Base-by-base conservation (phyloP, 345 rosid species). In the Dipteronia sinensis region DNA sequence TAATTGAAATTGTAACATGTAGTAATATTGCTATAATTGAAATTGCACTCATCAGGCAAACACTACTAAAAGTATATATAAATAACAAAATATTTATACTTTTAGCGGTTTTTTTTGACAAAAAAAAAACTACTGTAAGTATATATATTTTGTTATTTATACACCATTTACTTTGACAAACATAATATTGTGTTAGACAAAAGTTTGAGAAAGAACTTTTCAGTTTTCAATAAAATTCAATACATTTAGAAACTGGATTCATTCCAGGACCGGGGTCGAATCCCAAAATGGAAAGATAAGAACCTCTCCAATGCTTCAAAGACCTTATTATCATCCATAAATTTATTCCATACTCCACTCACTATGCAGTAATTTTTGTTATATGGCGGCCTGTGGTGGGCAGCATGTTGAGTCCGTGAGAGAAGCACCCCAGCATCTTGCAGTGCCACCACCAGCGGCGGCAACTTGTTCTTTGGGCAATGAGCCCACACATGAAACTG, bases 401-500 rank as follows among this genome's bases (percentile, higher is more conserved):
- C 90, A 0, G 73, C 88, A 7, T 95, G 99, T 46, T 93, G 91
- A 3, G 75, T 22, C 77, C 94, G 81, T 0, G 99, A 93, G 80
- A 95, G 90, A 0, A 93, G 90, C 75, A 92, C 75, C 6, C 96
- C 96, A 0, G 78, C 83, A 56, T 90, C 97, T 76, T 95, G 99
- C 85, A 93, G 55, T 0, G 87, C 84, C 79, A 88, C 93, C 67
- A 91, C 96, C 1, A 75, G 19, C 9, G 87, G 86, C 0, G 98
- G 97, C 58, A 95, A 80, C 88, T 86, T 91, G 87, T 96, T 90
- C 88, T 89, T 95, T n/a, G 94, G 89, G 79, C 94, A 80, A 42
- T 93, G 98, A 67, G 98, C 97, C 99, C 98, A 95, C 12, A 94
- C 89, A 82, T 95, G 99, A 38, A 92, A 92, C 76, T 90, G 97